Evolutionary conservation across 148 eudicot species (phyloP), one percentile per base, ranked within the genome.

Genomic region (Rheum nobile): DNA sequence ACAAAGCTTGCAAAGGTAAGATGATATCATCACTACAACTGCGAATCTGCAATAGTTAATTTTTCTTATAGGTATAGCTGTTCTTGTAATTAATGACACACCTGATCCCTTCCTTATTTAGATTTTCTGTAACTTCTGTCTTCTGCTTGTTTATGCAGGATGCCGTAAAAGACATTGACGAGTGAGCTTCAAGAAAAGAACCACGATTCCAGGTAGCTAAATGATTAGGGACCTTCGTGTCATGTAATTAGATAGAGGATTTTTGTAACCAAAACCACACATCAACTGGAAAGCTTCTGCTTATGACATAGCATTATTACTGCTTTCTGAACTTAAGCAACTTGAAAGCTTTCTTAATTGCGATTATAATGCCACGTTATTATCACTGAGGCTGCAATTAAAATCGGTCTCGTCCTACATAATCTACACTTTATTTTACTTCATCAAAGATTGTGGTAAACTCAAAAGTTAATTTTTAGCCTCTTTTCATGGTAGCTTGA

Each of bases 1-100:
- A 91, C 98, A 24, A 86, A 80, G 76, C 85, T 94, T 75, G 98
- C 97, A 44, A 87, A 91, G 96, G 98, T 94, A 84, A 72, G 70
- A 65, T 6, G 19, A 24, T 57, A 26, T 24, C 12, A n/a, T 54
- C 63, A 21, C 59, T 47, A 41, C 43, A 8, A 7, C 43, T 41
- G 43, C 43, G 10, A 9, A 41, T 43, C 55, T 48, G 55, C 22
- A 16, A 17, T n/a, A 13, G 22, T 48, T 54, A 54, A 54, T 21
- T 50, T 50, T 50, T 50, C 55, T 50, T 22, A 3, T 24, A 55
- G 29, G 7, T 11, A 19, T 52, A 24, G 31, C 32, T 22, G 24
- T 48, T 48, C 22, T 48, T 47, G 1, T 21, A 16, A n/a, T n/a
- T n/a, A n/a, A n/a, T n/a, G n/a, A n/a, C n/a, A n/a, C n/a, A n/a